Conservation (phyloP, 192 early-diverging fungal genomes). For the Chytriomyces confervae region DNA sequence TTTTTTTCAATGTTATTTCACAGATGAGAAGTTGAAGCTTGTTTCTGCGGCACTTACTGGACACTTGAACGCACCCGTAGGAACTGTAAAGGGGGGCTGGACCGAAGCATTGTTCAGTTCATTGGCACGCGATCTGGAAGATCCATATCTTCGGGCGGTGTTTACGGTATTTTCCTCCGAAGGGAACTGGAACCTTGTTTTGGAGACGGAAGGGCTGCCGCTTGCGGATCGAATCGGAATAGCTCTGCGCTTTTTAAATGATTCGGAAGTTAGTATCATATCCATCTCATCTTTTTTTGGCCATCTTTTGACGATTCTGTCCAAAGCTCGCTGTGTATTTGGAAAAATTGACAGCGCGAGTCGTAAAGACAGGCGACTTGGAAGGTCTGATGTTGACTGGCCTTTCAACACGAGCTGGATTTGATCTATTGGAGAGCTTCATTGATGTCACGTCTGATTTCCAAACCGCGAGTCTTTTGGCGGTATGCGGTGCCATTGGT, state of each 20-base stretch:
- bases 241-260: slow-evolving; percentile 83
- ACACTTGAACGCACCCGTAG: slow-evolving; percentile 31
- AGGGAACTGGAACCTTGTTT: slow-evolving; percentile 80
- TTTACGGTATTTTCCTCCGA: slow-evolving; percentile 82
- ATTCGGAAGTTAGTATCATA: slow-evolving; percentile 67
- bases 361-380: slow-evolving; percentile 72
- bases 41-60: slow-evolving; percentile 78
- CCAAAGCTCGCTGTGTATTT: slow-evolving; percentile 69
- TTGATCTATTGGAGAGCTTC: slow-evolving; percentile 78
- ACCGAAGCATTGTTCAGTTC: slow-evolving; percentile 61
- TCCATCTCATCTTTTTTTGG: background rate
- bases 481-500: background rate
- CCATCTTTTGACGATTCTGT: slow-evolving; percentile 1
- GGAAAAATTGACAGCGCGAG: slow-evolving; percentile 54
- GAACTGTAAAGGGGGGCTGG: slow-evolving; percentile 19
- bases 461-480: slow-evolving; percentile 71
- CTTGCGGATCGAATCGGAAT: slow-evolving; percentile 81
- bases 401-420: slow-evolving; percentile 58
- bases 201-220: slow-evolving; percentile 72
- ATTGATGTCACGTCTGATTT: slow-evolving; percentile 88
- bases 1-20: slow-evolving; percentile 52
- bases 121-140: slow-evolving; percentile 62
- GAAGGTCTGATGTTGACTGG: slow-evolving; percentile 88
- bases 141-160: slow-evolving; percentile 85
- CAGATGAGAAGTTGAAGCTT: slow-evolving; percentile 81